Base-by-base conservation (phyloP, 139 green algal genomes). In the Coccomyxa sp. region DNA sequence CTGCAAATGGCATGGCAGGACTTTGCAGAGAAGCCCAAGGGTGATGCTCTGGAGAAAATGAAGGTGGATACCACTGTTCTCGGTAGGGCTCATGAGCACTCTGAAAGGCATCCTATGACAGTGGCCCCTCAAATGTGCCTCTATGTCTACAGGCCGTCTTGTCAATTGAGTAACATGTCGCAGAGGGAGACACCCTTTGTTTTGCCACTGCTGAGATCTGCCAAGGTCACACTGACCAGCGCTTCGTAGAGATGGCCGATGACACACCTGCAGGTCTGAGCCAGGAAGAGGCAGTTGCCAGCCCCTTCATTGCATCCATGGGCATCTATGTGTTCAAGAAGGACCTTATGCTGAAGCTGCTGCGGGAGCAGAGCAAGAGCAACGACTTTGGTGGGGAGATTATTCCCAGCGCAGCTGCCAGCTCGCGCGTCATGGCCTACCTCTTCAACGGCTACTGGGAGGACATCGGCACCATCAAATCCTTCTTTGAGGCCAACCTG, bases 281-380 rank as follows among this genome's bases (percentile, higher is more conserved):
- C 27, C 55, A 86, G 6, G 88, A 90, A 69, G 88, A 95, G 73
- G 94, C 95, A 0, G 39, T 84, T 73, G 75, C 94, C 81, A 93
- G 93, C 86, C 92, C 94, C 10, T 99, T 92, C 94, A 99, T 99
- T 73, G 97, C 96, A 2, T 97, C 90, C 77, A 99, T 99, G 97
- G 97, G 97, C 77, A 99, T 99, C 90, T 99, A 99, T 81, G 95
- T 99, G 35, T 99, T 99, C 93, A 98, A 97, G 88, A 98, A 98
- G 89, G 78, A 90, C 6, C 87, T 94, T 24, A 89, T 99, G 64
- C 37, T 95, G 38, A 76, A 97, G 39, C 86, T 97, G 73, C 87
- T 94, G 39, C 86, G 84, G 70, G 78, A 88, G 6, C 84, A 91
- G 79, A 86, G 88, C 54, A 83, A 82, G 72, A 68, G 88, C 72